Conservation (phyloP, 2,329 filamentous ascomycete genomes). For the Penicillium sp. region DNA sequence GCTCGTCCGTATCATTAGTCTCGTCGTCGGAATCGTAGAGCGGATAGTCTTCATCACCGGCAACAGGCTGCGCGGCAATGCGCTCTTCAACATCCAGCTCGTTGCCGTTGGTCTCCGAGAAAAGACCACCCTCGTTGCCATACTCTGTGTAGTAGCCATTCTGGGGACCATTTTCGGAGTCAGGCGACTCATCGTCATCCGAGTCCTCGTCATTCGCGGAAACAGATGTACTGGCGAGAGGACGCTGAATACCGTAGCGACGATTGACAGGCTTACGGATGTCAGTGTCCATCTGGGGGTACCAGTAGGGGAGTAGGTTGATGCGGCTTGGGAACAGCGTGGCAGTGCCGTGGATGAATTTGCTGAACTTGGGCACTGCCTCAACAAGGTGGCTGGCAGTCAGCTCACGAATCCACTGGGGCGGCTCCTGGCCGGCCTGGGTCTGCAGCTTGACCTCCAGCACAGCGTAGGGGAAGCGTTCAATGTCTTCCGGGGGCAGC, state of each 20-base stretch:
- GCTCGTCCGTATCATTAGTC: conserved; percentile 68
- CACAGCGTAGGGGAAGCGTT: conserved; percentile 92
- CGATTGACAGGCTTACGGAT: conserved; percentile 90
- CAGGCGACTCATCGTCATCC: conserved; percentile 59
- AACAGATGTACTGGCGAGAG: conserved; percentile 69
- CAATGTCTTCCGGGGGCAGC: conserved; percentile 77
- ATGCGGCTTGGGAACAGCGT: conserved; percentile 84
- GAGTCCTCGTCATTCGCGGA: conserved; percentile 75
- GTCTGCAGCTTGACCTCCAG: conserved; percentile 98
- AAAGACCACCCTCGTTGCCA: conserved; percentile 43
- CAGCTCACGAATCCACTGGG: conserved; percentile 92
- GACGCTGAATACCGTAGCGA: conserved; percentile 84
- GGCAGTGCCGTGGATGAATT: conserved; percentile 95
- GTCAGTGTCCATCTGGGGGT: conserved; percentile 96
- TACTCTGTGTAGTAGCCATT: conserved; percentile 15
- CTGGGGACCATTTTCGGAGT: conserved; percentile 1
- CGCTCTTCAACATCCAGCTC: conserved; percentile 78
- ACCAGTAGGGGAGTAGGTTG: conserved; percentile 90
- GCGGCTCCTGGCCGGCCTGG: conserved; percentile 88
- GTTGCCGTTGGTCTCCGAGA: conserved; percentile 47
- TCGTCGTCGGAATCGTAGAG: conserved; percentile 91
- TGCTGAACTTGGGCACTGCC: conserved; percentile 98
- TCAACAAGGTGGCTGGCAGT: conserved; percentile 93
- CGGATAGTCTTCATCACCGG: conserved; percentile 68
- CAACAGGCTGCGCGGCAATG: conserved; percentile 60